These are phyloP conservation scores for Fusarium sp. DNA, from an alignment of 2,329 filamentous ascomycete species.

Conservation along the genomic window DNA sequence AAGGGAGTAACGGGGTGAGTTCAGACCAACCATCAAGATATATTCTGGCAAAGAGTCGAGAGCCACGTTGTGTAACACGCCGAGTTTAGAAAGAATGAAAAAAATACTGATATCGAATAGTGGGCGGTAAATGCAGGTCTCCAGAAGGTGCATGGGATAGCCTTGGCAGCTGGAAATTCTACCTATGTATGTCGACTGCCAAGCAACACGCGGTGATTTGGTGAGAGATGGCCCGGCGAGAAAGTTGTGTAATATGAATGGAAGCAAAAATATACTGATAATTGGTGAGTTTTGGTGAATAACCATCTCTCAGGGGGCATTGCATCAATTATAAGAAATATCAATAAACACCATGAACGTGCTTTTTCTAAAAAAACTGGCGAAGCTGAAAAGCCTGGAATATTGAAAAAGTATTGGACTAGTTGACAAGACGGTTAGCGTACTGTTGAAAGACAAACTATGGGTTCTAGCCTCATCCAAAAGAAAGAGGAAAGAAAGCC, in stretches of 20 bases:
- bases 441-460: not conserved
- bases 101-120: not conserved
- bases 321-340: not conserved
- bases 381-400: not conserved
- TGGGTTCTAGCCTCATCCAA: not conserved
- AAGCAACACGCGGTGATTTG: not conserved
- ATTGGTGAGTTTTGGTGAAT: not conserved
- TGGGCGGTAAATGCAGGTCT: not conserved
- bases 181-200: not conserved
- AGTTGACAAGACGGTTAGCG: slow-evolving; percentile 1
- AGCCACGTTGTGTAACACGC: not conserved
- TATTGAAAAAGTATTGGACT: slow-evolving; percentile 16
- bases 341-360: not conserved
- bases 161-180: not conserved
- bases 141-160: not conserved
- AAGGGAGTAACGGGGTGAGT: not conserved
- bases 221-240: not conserved
- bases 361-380: not conserved
- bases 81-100: not conserved
- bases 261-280: not conserved
- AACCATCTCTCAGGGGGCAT: not conserved
- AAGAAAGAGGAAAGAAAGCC: slow-evolving; percentile 2
- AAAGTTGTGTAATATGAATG: not conserved
- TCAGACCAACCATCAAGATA: not conserved
- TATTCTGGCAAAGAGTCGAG: not conserved